Evolutionary conservation across 257 asterid genomes (phyloP), one percentile per base, ranked within the genome.

Genomic region (Solanum microdontum): DNA sequence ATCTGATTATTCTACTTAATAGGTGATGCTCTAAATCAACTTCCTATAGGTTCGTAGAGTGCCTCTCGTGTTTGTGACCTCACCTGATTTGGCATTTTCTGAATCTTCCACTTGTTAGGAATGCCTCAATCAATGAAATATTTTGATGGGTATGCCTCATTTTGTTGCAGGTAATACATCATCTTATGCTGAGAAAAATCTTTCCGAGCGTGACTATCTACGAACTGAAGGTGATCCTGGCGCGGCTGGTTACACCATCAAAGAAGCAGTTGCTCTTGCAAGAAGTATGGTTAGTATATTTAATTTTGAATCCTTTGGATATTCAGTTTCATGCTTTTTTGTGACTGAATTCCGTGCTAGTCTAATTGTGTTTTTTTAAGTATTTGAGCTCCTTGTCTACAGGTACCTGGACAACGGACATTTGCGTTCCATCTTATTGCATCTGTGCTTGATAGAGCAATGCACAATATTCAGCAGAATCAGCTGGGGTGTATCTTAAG

Each of bases 191-290:
- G 93, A 87, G 76, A 91, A 91, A 84, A 92, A 87, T 89, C 92
- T 92, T 76, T 90, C 95, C 2, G 91, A 91, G 86, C 98, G 98
- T 43, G 99, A 96, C 92, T 94, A 92, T 89, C 93, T 96, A 86
- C 96, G 98, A 88, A 97, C 99, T 68, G 98, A 95, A 89, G 99
- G 99, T 88, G 98, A 97, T 87, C 99, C 99, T 86, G 95, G 97
- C 87, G 99, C 96, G 90, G 93, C 92, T 92, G 98, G 99, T 86
- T 97, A 97, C 92, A 93, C 99, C 86, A 91, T 97, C 83, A 94
- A 92, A 88, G 99, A 97, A 92, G 98, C 98, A 72, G 90, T 97
- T 51, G 95, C 96, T 88, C 94, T 97, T 48, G 88, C 94, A 74
- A 94, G 98, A 89, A 97, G 99, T 87, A 94, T 96, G 94, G 99